These are phyloP conservation scores for Selenicereus undatus DNA, from an alignment of 148 eudicot species.

Conservation along the genomic window DNA sequence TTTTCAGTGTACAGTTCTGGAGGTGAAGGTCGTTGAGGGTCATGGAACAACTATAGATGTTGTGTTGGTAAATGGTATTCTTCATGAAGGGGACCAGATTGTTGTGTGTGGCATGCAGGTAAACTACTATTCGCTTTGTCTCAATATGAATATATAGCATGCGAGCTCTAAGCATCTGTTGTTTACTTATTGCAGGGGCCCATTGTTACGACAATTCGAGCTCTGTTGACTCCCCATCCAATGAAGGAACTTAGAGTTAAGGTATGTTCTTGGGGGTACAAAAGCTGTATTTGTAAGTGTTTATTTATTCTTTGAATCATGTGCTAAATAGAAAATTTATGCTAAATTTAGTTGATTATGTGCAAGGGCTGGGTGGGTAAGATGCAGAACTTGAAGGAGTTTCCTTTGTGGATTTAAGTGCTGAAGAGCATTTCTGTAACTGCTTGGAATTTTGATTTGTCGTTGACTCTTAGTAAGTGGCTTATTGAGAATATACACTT, in stretches of 20 bases:
- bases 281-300: not conserved
- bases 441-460: not conserved
- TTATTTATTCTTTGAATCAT: not conserved
- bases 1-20: constrained; percentile 86
- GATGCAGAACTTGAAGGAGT: not conserved
- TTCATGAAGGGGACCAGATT: constrained; percentile 90
- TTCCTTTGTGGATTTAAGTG: not conserved
- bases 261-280: constrained; percentile 33
- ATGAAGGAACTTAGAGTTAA: constrained; percentile 95
- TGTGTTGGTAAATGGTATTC: constrained; percentile 84
- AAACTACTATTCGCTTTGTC: constrained; percentile 17
- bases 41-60: constrained; percentile 93
- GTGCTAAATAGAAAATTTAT: not conserved
- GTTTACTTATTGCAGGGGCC: constrained; percentile 55
- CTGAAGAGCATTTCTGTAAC: not conserved
- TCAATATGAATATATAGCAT: constrained; percentile 1
- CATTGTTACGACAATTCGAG: constrained; percentile 76
- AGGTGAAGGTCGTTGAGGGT: constrained; percentile 92
- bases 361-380: not conserved
- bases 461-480: not conserved
- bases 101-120: constrained; percentile 93
- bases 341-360: not conserved
- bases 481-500: too few relatives aligned
- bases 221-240: constrained; percentile 90
- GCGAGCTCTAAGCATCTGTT: not conserved